These are phyloP conservation scores for Gloeophyllum trabeum DNA, from an alignment of 768 basidiomycete species.

Conservation along the genomic window DNA sequence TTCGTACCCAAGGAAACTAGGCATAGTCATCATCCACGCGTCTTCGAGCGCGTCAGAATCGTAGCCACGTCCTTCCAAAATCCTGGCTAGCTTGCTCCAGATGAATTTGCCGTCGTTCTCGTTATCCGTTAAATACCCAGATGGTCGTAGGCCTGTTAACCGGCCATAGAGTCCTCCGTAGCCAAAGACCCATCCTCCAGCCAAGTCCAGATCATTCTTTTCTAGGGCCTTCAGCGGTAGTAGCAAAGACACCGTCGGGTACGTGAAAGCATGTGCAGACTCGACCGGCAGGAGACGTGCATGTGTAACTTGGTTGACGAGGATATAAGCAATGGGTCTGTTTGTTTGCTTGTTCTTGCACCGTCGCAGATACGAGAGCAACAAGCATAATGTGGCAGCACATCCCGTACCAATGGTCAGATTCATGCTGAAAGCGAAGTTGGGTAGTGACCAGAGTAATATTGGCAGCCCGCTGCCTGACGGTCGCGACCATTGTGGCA, in stretches of 20 bases:
- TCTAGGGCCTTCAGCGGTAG: constrained; percentile 49
- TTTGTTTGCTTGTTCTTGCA: too few species aligned
- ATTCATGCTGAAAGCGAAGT: too few species aligned
- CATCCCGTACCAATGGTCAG: too few species aligned
- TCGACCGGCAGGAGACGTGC: constrained; percentile 34
- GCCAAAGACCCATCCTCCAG: constrained; percentile 38
- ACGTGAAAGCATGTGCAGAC: constrained; percentile 45
- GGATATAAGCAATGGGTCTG: constrained; percentile 27
- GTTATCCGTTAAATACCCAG: constrained; percentile 28
- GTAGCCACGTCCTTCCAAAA: constrained; percentile 22
- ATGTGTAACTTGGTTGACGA: constrained; percentile 43
- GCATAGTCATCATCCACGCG: constrained; percentile 71
- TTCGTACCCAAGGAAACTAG: constrained; percentile 51
- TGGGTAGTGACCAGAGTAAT: too few species aligned
- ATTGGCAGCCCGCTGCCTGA: too few species aligned
- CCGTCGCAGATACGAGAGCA: too few species aligned
- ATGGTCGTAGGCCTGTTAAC: constrained; percentile 33
- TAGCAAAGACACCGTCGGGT: constrained; percentile 43
- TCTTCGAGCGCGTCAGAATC: constrained; percentile 23
- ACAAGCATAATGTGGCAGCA: too few species aligned
- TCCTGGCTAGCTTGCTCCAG: constrained; percentile 25
- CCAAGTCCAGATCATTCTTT: constrained; percentile 30
- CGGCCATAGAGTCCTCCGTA: constrained; percentile 35
- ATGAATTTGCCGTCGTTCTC: constrained; percentile 17
- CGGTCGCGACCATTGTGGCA: too few species aligned